These are phyloP conservation scores for Carex kokanica DNA, from an alignment of 176 grass and related monocot species.

Conservation along the genomic window DNA sequence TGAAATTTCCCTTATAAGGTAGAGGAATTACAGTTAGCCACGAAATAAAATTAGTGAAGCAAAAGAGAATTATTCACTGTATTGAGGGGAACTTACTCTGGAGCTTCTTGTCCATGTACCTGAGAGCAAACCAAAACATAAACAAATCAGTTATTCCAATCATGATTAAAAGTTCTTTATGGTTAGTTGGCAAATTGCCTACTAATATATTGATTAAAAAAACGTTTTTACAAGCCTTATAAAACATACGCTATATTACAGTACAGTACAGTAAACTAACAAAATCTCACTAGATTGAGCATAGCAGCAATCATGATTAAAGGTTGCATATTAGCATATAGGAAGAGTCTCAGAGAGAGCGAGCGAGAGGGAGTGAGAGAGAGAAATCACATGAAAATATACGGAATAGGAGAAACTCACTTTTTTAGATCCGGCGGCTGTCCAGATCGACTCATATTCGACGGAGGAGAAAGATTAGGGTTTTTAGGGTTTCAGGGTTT, in stretches of 20 bases:
- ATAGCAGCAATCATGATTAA: no score
- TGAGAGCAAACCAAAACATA: conserved; percentile 19
- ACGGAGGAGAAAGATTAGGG: neutral
- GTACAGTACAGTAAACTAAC: no score
- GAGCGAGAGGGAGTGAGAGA: neutral
- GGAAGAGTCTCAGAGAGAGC: neutral
- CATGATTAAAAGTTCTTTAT: neutral
- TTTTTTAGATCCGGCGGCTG: conserved; percentile 96
- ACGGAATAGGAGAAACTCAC: conserved; percentile 27
- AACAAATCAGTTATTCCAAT: conserved; percentile 12
- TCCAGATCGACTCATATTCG: conserved; percentile 69
- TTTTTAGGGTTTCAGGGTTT: neutral
- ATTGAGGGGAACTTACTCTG: conserved; percentile 58
- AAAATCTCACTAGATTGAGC: no score
- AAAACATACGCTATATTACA: no score
- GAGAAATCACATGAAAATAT: neutral
- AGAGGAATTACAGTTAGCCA: neutral
- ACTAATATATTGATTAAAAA: no score
- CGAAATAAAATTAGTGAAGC: neutral
- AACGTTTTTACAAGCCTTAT: no score
- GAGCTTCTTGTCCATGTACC: conserved; percentile 98
- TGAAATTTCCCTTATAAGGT: neutral
- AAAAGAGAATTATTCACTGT: neutral
- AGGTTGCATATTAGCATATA: neutral
- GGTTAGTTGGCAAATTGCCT: no score